phyloP scores from a whole-genome alignment of 1,284 basidiomycete genomes.

The Cutaneotrichosporon cutaneum region DNA sequence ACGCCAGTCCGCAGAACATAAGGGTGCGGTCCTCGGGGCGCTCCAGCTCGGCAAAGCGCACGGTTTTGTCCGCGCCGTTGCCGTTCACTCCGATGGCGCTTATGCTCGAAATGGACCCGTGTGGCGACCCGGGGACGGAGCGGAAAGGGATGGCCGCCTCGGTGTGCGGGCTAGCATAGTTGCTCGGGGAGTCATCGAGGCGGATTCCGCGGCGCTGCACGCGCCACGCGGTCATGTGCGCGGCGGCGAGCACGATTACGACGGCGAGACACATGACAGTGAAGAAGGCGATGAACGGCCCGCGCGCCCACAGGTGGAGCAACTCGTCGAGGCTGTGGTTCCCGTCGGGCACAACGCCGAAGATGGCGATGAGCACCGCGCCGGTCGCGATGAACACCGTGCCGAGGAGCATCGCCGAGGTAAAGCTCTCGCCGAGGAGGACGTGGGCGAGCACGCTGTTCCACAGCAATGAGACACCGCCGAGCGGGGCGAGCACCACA shows the following conservation, averaged over 20 bases:
- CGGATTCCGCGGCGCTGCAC: constrained; percentile 4
- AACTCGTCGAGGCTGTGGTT: constrained; percentile 88
- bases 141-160: constrained; percentile 42
- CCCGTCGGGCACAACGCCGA: constrained; percentile 75
- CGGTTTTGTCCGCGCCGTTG: constrained; percentile 3
- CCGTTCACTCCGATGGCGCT: not conserved
- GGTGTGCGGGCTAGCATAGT: constrained; percentile 41
- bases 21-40: constrained; percentile 53
- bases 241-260: constrained; percentile 60
- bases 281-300: constrained; percentile 79
- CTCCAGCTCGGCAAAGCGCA: constrained; percentile 16
- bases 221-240: constrained; percentile 13
- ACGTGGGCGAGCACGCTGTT: constrained; percentile 89
- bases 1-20: constrained; percentile 76
- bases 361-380: constrained; percentile 58
- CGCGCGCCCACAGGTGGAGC: constrained; percentile 71
- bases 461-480: constrained; percentile 88
- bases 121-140: constrained; percentile 4
- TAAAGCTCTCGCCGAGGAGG: constrained; percentile 82
- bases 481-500: constrained; percentile 87
- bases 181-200: constrained; percentile 27
- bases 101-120: constrained; percentile 12
- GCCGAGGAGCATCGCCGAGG: constrained; percentile 77
- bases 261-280: constrained; percentile 67
- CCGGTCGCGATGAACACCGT: constrained; percentile 85